phyloP scores from a whole-genome alignment of 129 eudicot genomes.

The Dittrichia graveolens region DNA sequence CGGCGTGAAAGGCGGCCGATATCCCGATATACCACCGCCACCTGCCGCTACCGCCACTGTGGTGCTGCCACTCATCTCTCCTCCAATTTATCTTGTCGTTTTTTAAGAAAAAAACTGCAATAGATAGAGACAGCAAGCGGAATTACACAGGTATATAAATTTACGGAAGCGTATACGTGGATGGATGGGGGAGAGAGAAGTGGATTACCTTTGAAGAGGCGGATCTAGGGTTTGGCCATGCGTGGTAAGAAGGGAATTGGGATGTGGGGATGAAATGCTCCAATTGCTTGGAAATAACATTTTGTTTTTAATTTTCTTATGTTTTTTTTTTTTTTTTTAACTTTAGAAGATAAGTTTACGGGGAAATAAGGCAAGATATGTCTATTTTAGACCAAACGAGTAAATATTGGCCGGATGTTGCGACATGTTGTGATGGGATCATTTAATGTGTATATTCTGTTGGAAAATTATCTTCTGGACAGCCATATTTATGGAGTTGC shows the following conservation, averaged over 20 bases:
- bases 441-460: too few species aligned
- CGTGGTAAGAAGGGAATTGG: conserved; percentile 43
- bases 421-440: too few species aligned
- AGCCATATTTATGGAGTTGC: too few species aligned
- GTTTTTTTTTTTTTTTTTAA: too few species aligned
- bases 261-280: conserved; percentile 34
- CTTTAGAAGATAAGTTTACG: too few species aligned
- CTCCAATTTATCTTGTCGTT: conserved; percentile 5
- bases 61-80: conserved; percentile 46
- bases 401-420: too few species aligned
- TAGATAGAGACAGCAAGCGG: not conserved
- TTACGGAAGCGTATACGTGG: conserved; percentile 32
- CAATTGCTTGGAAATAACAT: too few species aligned
- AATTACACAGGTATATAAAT: conserved; percentile 12
- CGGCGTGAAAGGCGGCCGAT: conserved; percentile 62
- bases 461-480: too few species aligned
- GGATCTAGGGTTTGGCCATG: conserved; percentile 85
- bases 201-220: conserved; percentile 45
- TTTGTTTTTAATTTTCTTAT: too few species aligned
- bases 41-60: conserved; percentile 42
- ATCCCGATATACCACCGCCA: conserved; percentile 41
- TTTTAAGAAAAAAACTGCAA: conserved; percentile 10
- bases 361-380: too few species aligned
- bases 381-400: too few species aligned
- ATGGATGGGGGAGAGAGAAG: conserved; percentile 28